Percentiles rank a stretch among this genome's conserved stretches.
These are phyloP conservation scores for Datura wrightii DNA, from an alignment of 257 asterid genomes.

Conservation along the genomic window DNA sequence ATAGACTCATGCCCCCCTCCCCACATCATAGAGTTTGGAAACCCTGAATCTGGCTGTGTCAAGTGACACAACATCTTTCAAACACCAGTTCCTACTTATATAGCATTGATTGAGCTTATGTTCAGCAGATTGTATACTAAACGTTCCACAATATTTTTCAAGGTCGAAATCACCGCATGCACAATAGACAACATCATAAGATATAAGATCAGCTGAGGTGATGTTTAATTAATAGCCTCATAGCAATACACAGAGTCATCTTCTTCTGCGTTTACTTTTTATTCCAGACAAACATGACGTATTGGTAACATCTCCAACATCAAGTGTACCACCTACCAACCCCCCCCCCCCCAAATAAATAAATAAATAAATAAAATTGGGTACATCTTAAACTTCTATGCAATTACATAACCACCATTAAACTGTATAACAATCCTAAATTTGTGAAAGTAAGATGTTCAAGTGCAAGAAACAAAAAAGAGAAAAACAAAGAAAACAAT, in stretches of 20 bases:
- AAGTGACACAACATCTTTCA: background rate
- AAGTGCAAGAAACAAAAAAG: conserved; percentile 5
- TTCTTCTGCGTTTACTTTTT: background rate
- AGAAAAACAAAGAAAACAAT: background rate
- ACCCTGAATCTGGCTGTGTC: background rate
- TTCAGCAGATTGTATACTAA: background rate
- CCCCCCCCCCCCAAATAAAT: background rate
- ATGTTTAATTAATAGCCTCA: background rate
- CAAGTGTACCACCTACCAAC: background rate
- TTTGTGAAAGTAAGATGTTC: background rate
- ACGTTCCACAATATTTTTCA: background rate
- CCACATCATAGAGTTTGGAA: background rate
- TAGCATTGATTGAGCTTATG: background rate
- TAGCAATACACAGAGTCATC: background rate
- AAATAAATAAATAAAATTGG: background rate
- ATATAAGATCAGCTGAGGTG: background rate
- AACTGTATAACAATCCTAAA: background rate
- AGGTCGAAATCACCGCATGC: background rate
- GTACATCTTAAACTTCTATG: background rate
- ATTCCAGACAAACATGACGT: background rate
- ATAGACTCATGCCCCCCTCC: background rate
- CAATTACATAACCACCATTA: background rate
- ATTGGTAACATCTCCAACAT: background rate
- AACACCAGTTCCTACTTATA: background rate
- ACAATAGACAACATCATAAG: background rate